Evolutionary conservation across 2,329 filamentous ascomycete genomes (phyloP), one percentile per base, ranked within the genome.

Genomic region (Leptographium procerum): DNA sequence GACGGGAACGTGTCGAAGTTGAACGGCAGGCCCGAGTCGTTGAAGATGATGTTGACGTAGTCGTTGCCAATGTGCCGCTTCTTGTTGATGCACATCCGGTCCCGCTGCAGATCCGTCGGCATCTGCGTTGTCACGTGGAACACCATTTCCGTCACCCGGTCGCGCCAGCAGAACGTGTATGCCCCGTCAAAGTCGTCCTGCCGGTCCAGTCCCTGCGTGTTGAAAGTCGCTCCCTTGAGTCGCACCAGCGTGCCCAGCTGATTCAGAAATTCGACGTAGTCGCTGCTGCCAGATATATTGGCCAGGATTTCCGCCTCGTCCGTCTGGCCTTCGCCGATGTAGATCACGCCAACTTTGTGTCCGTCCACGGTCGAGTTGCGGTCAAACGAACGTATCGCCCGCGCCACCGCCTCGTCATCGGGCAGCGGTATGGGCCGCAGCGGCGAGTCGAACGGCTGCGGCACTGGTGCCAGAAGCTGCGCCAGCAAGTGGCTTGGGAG

Each of bases 51-150:
- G 69, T 96, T 97, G 68, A 99, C 94, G 70, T 89, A 95, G 71
- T 97, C 94, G 68, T 99, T 99, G 59, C 94, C 94, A 61, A 97
- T 94, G 68, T 97, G 95, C 3, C 85, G 81, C 72, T 99, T 99
- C 76, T 99, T 99, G 69, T 84, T 80, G 61, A 86, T 85, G 67
- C 87, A 90, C 61, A 83, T 80, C 11, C 87, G 82, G 65, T 96
- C 91, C 33, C 83, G 79, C 57, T 90, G 84, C 16, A 86, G 75
- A 67, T 95, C 82, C 11, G 90, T 96, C 1, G 94, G 94, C 94
- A 99, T 99, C 79, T 97, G 91, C 4, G 92, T 99, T 6, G 89
- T 90, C 57, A 97, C 86, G 69, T 97, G 94, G 71, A 95, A 99
- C 33, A 97, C 87, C 51, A 99, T 88, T 69, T 97, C 94, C 6